A percentile compares a stretch with the other conserved stretches of the same genome.
Conservation (phyloP, 768 basidiomycete genomes). For the Termitomyces sp. region DNA sequence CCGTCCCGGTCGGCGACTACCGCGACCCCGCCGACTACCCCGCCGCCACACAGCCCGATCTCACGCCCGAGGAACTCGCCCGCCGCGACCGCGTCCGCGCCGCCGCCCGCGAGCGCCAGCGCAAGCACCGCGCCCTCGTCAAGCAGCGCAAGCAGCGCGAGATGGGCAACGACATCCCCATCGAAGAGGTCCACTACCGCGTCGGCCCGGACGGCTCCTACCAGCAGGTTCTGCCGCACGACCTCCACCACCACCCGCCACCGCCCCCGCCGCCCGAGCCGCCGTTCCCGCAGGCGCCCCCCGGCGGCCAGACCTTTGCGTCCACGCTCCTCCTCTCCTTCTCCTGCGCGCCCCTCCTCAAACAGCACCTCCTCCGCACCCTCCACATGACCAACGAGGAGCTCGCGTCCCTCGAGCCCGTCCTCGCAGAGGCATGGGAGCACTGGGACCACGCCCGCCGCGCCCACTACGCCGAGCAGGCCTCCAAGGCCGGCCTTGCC, state of each 20-base stretch:
- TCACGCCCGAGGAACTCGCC: slow-evolving; percentile 60
- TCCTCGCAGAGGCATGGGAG: slow-evolving; percentile 83
- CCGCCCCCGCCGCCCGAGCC: slow-evolving; percentile 44
- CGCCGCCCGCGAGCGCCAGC: slow-evolving; percentile 74
- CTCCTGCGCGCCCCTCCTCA: slow-evolving; percentile 67
- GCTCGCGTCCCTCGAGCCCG: slow-evolving; percentile 68
- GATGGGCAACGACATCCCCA: slow-evolving; percentile 69
- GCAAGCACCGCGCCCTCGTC: slow-evolving; percentile 74
- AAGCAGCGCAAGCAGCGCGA: slow-evolving; percentile 80
- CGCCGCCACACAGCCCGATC: slow-evolving; percentile 16
- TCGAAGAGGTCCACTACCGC: slow-evolving; percentile 66
- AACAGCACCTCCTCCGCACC: slow-evolving; percentile 67
- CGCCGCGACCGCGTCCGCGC: slow-evolving; percentile 69
- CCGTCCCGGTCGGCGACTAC: too few relatives aligned
- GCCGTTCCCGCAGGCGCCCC: slow-evolving; percentile 53
- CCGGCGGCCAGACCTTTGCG: slow-evolving; percentile 75
- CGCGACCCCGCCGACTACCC: slow-evolving; percentile 8
- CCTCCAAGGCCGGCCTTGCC: slow-evolving; percentile 27
- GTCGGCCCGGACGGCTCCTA: slow-evolving; percentile 44
- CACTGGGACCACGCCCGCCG: slow-evolving; percentile 73
- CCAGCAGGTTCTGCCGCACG: slow-evolving; percentile 37
- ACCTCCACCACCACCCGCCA: slow-evolving; percentile 36
- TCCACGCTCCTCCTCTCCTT: slow-evolving; percentile 73
- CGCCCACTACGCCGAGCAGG: slow-evolving; percentile 36
- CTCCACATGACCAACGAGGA: slow-evolving; percentile 77